phyloP scores from a whole-genome alignment of 1,284 basidiomycete species.

The Leccinum pachyderme region DNA sequence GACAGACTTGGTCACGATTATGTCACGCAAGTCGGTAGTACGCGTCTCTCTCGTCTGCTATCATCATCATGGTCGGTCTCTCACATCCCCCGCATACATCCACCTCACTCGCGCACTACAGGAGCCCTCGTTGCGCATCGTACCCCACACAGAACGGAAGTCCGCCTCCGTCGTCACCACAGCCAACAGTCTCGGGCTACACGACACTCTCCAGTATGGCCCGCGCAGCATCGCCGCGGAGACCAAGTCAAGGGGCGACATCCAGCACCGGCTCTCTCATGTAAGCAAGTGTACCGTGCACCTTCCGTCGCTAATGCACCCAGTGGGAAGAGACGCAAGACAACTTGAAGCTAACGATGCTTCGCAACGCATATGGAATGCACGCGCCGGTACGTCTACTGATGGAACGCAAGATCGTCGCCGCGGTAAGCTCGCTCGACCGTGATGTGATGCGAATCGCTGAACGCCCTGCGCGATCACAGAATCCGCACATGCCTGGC shows the following conservation, averaged over 20 bases:
- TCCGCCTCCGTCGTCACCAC: conserved; percentile 68
- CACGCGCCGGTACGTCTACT: conserved; percentile 85
- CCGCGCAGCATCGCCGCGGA: conserved; percentile 73
- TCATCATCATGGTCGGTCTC: conserved; percentile 47
- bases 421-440: conserved; percentile 47
- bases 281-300: conserved; percentile 39
- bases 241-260: conserved; percentile 50
- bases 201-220: conserved; percentile 78
- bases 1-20: conserved; percentile 24
- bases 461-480: conserved; percentile 7
- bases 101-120: conserved; percentile 24
- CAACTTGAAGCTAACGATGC: conserved; percentile 81
- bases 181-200: conserved; percentile 69
- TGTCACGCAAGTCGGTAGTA: conserved; percentile 22
- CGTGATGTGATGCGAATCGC: not conserved
- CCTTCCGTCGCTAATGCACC: conserved; percentile 1
- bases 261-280: conserved; percentile 67
- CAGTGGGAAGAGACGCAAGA: conserved; percentile 95
- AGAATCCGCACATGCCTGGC: conserved; percentile 66
- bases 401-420: conserved; percentile 92
- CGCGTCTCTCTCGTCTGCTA: conserved; percentile 27
- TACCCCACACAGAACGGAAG: conserved; percentile 56
- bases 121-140: conserved; percentile 67
- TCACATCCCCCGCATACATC: not conserved
- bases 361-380: conserved; percentile 84